phyloP scores from a whole-genome alignment of 257 asterid species.

The Lavandula angustifolia region DNA sequence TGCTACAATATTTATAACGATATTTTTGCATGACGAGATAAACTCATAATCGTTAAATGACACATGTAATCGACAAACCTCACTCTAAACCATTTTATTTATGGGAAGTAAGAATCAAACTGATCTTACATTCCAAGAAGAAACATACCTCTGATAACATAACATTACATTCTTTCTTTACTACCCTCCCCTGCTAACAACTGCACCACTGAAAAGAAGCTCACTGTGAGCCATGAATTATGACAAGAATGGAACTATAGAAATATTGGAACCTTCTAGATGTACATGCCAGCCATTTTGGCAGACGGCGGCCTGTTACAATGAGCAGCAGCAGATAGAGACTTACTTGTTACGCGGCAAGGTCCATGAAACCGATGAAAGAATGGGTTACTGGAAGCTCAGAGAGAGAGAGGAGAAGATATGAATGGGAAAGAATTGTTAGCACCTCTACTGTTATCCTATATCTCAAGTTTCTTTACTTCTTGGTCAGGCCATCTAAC shows the following conservation, averaged over 20 bases:
- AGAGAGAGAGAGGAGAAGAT: conserved; percentile 33
- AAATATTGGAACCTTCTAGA: conserved; percentile 32
- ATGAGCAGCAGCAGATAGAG: conserved; percentile 32
- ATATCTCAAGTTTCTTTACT: conserved; percentile 34
- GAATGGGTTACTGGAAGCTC: conserved; percentile 34
- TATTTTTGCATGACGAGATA: too few relatives aligned
- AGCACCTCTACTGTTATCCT: conserved; percentile 48
- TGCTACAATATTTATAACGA: too few relatives aligned
- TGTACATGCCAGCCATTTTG: too few relatives aligned
- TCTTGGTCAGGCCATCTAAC: conserved; percentile 24
- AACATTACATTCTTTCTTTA: background rate
- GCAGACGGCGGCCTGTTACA: conserved; percentile 16
- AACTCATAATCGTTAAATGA: too few relatives aligned
- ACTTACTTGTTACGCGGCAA: conserved; percentile 28
- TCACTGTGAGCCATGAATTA: conserved; percentile 40
- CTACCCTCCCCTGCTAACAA: background rate
- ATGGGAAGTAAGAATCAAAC: too few relatives aligned
- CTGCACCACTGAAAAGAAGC: conserved; percentile 31
- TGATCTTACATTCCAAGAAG: too few relatives aligned
- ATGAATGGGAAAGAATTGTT: conserved; percentile 45
- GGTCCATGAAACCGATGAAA: conserved; percentile 19
- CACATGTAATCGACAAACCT: too few relatives aligned
- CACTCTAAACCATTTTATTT: too few relatives aligned
- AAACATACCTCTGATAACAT: background rate
- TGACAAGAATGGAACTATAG: conserved; percentile 17